A percentile compares a stretch with the other conserved stretches of the same genome.
These are phyloP conservation scores for Aspergillus pseudoviridinutans DNA, from an alignment of 2,329 filamentous ascomycete species.

Conservation along the genomic window DNA sequence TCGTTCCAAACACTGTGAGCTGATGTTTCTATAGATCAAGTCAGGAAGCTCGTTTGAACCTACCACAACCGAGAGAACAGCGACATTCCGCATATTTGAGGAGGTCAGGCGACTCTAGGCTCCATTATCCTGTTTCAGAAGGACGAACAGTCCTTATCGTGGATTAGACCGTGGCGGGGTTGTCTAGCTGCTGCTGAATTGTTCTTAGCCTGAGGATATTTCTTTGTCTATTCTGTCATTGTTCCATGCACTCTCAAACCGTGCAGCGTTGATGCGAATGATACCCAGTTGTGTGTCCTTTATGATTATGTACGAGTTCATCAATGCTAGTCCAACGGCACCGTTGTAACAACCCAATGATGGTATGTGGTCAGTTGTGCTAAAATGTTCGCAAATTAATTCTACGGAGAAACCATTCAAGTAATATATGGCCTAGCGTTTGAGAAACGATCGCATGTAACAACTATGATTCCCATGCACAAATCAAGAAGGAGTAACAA, in stretches of 20 bases:
- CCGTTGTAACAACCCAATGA: background rate
- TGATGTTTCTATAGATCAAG: slow-evolving; percentile 12
- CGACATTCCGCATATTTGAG: slow-evolving; percentile 21
- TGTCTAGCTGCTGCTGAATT: background rate
- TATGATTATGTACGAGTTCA: slow-evolving; percentile 4
- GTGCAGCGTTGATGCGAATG: slow-evolving; percentile 5
- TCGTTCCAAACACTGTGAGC: background rate
- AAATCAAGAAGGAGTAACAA: background rate
- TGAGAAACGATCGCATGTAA: background rate
- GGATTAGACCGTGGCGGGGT: slow-evolving; percentile 17
- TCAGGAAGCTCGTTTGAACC: slow-evolving; percentile 16
- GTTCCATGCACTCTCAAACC: background rate
- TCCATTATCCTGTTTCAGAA: slow-evolving; percentile 16
- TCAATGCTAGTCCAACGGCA: slow-evolving; percentile 1
- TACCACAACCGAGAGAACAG: slow-evolving; percentile 17
- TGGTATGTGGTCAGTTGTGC: no score
- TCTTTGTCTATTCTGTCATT: background rate
- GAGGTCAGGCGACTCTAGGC: slow-evolving; percentile 17
- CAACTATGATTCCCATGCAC: background rate
- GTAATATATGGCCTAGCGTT: no score
- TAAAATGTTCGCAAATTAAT: no score
- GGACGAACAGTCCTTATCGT: slow-evolving; percentile 25
- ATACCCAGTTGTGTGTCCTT: slow-evolving; percentile 22
- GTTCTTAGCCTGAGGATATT: background rate
- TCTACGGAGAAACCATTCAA: no score